These are phyloP conservation scores for Picochlorum costavermella DNA, from an alignment of 139 green algal genomes.

Conservation along the genomic window DNA sequence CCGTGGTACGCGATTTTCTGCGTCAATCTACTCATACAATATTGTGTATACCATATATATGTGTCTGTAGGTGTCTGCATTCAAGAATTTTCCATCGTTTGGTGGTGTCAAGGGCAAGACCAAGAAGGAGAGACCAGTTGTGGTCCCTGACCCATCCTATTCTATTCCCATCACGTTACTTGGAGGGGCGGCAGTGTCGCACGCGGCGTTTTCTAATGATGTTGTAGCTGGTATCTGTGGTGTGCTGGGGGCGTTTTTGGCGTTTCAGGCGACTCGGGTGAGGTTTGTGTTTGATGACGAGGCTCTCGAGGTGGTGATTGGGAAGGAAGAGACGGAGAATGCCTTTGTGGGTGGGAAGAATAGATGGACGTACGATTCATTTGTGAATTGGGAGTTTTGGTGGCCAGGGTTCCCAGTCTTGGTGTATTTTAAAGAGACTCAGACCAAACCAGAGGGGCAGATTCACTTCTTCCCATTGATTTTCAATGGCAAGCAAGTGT, in stretches of 20 bases:
- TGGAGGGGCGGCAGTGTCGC: constrained; percentile 14
- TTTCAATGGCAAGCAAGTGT: constrained; percentile 85
- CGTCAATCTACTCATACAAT: too few species aligned
- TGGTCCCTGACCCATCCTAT: constrained; percentile 27
- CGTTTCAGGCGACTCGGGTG: constrained; percentile 61
- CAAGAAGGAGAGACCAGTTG: constrained; percentile 7
- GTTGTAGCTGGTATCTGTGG: constrained; percentile 16
- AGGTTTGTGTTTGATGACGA: constrained; percentile 75
- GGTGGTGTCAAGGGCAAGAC: neutral
- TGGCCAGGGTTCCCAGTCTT: constrained; percentile 89
- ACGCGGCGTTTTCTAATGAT: constrained; percentile 18
- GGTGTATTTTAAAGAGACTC: constrained; percentile 98
- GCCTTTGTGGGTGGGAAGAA: constrained; percentile 78
- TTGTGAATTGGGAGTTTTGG: constrained; percentile 93
- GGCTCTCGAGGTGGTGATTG: constrained; percentile 53
- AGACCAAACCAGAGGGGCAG: constrained; percentile 95
- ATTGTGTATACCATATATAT: too few species aligned
- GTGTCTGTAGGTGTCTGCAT: too few species aligned
- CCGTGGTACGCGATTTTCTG: too few species aligned
- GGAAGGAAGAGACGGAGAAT: constrained; percentile 64
- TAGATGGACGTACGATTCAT: constrained; percentile 70
- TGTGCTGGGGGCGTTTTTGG: constrained; percentile 63
- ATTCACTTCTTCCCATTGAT: constrained; percentile 95
- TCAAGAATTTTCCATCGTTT: neutral
- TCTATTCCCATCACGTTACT: constrained; percentile 27